Evolutionary conservation across 2,329 filamentous ascomycete species (phyloP), one percentile per base, ranked within the genome.

Genomic region (Chaetothyriales sp.): DNA sequence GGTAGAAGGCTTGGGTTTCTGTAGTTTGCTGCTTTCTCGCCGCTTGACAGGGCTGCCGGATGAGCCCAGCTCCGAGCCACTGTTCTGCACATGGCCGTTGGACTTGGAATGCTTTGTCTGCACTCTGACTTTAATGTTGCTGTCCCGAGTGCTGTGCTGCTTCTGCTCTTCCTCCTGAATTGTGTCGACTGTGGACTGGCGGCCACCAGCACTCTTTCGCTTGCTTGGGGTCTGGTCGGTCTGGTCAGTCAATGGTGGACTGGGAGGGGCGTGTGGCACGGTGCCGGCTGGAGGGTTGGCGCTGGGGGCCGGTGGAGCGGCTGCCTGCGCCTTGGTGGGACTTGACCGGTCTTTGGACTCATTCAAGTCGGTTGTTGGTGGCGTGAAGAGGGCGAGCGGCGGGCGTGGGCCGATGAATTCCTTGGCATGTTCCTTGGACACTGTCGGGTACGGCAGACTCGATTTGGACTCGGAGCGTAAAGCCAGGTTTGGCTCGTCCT

Each of bases 341-440:
- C 48, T 59, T 53, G 55, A 45, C 46, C 69, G 66, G 44, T 73
- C 71, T 49, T 70, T 71, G 20, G 66, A 68, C 19, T 73, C 71
- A 48, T 80, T 79, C 19, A 85, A 60, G 61, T 87, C 83, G 19
- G 83, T 87, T 19, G 82, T 74, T 54, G 87, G 83, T 18, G 84
- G 84, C 1, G 84, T 88, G 55, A 79, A 73, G 53, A 73, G 67
- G 51, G 65, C 64, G 28, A 62, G 60, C 50, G 66, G 55, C 62
- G 65, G 47, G 49, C 72, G 72, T 62, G 79, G 81, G 57, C 79
- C 75, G 49, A 95, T 78, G 44, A 80, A 79, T 69, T 95, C 90
- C 66, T 88, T 92, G 73, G 87, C 93, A 66, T 94, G 86, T 10
- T 84, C 84, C 68, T 93, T 95, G 68, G 85, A 92, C 67, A 93